Evolutionary conservation across 2,329 filamentous ascomycete genomes (phyloP), one percentile per base, ranked within the genome.

Genomic region (Fusarium fracticaudum): DNA sequence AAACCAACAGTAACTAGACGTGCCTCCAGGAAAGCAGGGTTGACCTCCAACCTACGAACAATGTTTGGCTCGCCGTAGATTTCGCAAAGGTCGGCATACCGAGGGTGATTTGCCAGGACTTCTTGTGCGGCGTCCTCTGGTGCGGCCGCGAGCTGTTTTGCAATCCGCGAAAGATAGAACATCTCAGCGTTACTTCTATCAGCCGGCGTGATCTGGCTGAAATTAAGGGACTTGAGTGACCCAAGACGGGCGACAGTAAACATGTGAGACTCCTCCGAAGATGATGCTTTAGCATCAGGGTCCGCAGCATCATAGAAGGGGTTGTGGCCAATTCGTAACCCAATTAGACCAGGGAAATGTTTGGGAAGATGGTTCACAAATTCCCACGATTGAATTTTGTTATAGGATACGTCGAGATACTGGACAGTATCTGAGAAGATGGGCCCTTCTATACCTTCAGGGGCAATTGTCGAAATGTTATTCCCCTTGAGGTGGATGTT

Each of bases 181-280:
- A 96, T 92, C 77, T 98, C 96, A 9, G 95, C 95, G 78, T 98
- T 96, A 61, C 90, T 87, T 24, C 96, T 91, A 80, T 98, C 95
- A 47, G 92, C 90, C 3, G 86, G 76, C 0, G 91, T 91, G 75
- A 98, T 91, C 22, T 85, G 84, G 71, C 91, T 91, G 80, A 93
- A 94, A 80, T 96, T 96, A 37, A 98, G 87, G 2, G 86, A 87
- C 60, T 87, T 88, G 15, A 98, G 87, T 4, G 85, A 84, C 3
- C 89, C 87, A 3, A 98, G 85, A 6, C 95, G 93, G 35, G 92
- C 94, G 33, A 97, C 86, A 2, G 94, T 94, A 54, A 98, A 88
- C 93, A 98, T 97, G 84, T 95, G 96, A 2, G 93, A 92, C 78
- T 97, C 94, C 62, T 97, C 94, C 2, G 92, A 87, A 11, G 87